phyloP scores from a whole-genome alignment of 768 basidiomycete species.

The Naganishia onofrii region DNA sequence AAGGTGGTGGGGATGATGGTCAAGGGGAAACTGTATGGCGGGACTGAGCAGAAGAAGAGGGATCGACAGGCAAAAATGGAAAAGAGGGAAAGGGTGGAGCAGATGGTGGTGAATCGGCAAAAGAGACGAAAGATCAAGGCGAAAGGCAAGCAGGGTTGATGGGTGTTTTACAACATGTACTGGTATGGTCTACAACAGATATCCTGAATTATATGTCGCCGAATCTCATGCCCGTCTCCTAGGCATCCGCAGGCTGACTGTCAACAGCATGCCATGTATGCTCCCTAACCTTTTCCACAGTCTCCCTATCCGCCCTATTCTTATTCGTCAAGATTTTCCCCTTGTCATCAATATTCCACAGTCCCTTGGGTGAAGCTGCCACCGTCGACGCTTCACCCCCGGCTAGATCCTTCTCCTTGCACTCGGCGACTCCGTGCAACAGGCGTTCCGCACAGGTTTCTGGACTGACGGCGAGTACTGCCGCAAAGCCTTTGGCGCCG shows the following conservation, averaged over 20 bases:
- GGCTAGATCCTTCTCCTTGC: conserved; percentile 1
- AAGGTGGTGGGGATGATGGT: conserved; percentile 37
- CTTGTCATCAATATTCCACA: conserved; percentile 31
- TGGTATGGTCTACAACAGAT: background rate
- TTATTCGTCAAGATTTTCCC: conserved; percentile 21
- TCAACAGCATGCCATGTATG: conserved; percentile 31
- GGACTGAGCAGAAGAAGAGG: conserved; percentile 39
- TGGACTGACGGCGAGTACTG: conserved; percentile 16
- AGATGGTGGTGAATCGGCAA: conserved; percentile 24
- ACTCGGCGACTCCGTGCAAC: conserved; percentile 16
- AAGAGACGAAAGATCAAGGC: conserved; percentile 22
- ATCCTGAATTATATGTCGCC: background rate
- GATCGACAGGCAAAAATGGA: conserved; percentile 37
- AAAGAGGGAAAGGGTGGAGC: conserved; percentile 27
- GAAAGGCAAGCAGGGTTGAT: background rate
- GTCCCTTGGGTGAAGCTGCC: conserved; percentile 1
- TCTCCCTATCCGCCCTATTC: conserved; percentile 22
- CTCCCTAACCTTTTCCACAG: conserved; percentile 23
- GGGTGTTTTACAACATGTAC: background rate
- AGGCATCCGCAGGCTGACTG: conserved; percentile 13
- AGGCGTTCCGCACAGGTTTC: conserved; percentile 29
- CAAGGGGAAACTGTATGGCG: conserved; percentile 42
- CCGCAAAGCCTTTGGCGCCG: background rate
- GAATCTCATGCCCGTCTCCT: background rate
- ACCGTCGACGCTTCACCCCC: background rate